Percentiles rank a stretch among this genome's conserved stretches.
Conservation (phyloP, 192 early-diverging fungal genomes). For the Podila epigama region DNA sequence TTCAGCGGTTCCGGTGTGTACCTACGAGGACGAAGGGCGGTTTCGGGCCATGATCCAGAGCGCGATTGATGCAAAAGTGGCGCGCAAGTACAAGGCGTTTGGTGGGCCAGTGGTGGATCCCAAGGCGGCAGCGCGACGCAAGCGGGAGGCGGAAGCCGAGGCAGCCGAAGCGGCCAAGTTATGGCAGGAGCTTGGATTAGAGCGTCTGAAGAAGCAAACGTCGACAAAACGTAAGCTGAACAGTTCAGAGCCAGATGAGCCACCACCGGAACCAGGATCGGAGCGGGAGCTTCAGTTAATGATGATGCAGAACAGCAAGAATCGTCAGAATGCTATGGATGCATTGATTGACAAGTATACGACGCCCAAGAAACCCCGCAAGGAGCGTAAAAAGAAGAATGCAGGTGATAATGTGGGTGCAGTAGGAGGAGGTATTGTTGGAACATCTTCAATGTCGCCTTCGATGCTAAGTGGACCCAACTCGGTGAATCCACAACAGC, state of each 20-base stretch:
- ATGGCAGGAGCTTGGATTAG: constrained; percentile 64
- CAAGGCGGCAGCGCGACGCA: constrained; percentile 58
- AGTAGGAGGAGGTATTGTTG: not conserved
- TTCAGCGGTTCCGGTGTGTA: constrained; percentile 63
- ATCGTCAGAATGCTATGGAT: constrained; percentile 63
- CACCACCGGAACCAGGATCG: constrained; percentile 49
- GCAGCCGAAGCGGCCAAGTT: constrained; percentile 67
- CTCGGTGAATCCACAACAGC: not conserved
- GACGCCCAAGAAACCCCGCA: constrained; percentile 15
- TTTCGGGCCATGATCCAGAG: constrained; percentile 68
- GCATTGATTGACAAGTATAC: constrained; percentile 59
- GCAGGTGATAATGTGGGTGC: not conserved
- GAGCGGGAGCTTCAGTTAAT: constrained; percentile 59
- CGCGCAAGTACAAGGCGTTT: constrained; percentile 61
- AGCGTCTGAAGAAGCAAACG: constrained; percentile 57
- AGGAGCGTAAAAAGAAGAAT: constrained; percentile 19
- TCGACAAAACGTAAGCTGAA: constrained; percentile 31
- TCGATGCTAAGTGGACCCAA: not conserved
- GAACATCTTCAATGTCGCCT: constrained; percentile 2
- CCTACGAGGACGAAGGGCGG: constrained; percentile 69
- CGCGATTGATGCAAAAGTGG: constrained; percentile 65
- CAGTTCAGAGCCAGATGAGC: constrained; percentile 32
- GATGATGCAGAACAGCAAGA: constrained; percentile 57
- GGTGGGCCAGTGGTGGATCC: constrained; percentile 55
- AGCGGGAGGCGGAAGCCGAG: constrained; percentile 63